Percentiles rank a stretch among this genome's conserved stretches.
These are phyloP conservation scores for Annulohypoxylon nitens DNA, from an alignment of 495 filamentous ascomycete species.

Conservation along the genomic window DNA sequence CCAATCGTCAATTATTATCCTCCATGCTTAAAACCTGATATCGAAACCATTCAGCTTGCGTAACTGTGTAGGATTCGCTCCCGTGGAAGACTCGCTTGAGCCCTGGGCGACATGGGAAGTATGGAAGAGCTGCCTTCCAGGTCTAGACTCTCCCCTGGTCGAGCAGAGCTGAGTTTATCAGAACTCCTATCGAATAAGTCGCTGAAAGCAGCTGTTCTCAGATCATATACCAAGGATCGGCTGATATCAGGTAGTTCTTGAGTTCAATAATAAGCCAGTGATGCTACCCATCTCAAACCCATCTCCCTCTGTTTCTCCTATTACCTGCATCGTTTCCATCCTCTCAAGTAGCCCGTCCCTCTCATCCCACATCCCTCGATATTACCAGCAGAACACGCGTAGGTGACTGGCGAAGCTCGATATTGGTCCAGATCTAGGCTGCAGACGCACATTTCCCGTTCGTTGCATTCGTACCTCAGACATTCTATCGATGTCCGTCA, in stretches of 20 bases:
- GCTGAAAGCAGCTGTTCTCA: neutral
- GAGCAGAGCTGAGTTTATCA: neutral
- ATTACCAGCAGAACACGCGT: neutral
- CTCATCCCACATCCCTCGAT: neutral
- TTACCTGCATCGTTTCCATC: neutral
- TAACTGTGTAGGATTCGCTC: conserved; percentile 2
- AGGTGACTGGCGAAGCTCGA: neutral
- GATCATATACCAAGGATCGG: neutral
- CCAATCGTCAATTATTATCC: neutral
- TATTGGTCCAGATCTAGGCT: neutral
- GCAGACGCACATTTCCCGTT: neutral
- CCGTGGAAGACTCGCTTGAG: neutral
- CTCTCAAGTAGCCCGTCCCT: neutral
- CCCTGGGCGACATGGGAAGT: conserved; percentile 1
- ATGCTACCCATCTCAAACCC: conserved; percentile 6
- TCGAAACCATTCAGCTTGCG: neutral
- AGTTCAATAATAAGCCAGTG: conserved; percentile 2
- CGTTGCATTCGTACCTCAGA: neutral
- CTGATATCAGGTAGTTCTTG: neutral
- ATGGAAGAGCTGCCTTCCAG: neutral
- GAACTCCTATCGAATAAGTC: neutral
- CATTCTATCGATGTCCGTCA: conserved; percentile 10
- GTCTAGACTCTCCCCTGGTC: conserved; percentile 10
- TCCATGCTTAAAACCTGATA: neutral
- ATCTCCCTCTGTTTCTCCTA: conserved; percentile 1